Evolutionary conservation across 768 basidiomycete species (phyloP).

Genomic region (Trametes cingulata): DNA sequence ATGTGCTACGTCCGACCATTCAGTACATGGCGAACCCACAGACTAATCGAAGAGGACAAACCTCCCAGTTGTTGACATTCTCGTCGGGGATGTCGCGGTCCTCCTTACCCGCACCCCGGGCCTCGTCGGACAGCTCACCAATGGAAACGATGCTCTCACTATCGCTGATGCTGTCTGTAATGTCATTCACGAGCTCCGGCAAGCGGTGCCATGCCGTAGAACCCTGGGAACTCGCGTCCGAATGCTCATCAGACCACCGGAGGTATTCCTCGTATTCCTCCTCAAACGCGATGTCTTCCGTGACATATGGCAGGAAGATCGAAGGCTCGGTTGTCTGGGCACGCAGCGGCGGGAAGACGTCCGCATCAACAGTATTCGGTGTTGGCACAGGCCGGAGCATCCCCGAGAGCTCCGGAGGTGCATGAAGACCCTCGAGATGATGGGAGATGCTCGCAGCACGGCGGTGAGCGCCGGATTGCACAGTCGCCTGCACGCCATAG

Average conservation of each 20-base stretch:
- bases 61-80: slow-evolving; percentile 97
- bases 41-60: slow-evolving; percentile 37
- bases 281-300: slow-evolving; percentile 93
- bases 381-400: slow-evolving; percentile 76
- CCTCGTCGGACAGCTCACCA: slow-evolving; percentile 82
- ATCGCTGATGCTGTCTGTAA: slow-evolving; percentile 89
- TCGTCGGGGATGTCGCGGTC: slow-evolving; percentile 68
- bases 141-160: slow-evolving; percentile 92
- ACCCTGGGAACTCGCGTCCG: slow-evolving; percentile 36
- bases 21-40: not conserved
- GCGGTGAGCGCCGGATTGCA: slow-evolving; percentile 62
- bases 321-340: slow-evolving; percentile 82
- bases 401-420: slow-evolving; percentile 72
- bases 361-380: slow-evolving; percentile 77
- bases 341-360: slow-evolving; percentile 94
- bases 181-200: slow-evolving; percentile 75
- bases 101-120: slow-evolving; percentile 60
- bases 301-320: slow-evolving; percentile 86
- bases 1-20: slow-evolving; percentile 65
- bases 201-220: slow-evolving; percentile 81
- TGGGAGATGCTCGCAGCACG: slow-evolving; percentile 84
- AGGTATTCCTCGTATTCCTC: slow-evolving; percentile 97
- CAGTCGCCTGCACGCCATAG: slow-evolving; percentile 65
- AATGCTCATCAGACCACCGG: slow-evolving; percentile 66
- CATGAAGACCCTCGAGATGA: slow-evolving; percentile 73